Conservation (phyloP, 768 basidiomycete genomes). For the Candolleomyces aberdarensis region DNA sequence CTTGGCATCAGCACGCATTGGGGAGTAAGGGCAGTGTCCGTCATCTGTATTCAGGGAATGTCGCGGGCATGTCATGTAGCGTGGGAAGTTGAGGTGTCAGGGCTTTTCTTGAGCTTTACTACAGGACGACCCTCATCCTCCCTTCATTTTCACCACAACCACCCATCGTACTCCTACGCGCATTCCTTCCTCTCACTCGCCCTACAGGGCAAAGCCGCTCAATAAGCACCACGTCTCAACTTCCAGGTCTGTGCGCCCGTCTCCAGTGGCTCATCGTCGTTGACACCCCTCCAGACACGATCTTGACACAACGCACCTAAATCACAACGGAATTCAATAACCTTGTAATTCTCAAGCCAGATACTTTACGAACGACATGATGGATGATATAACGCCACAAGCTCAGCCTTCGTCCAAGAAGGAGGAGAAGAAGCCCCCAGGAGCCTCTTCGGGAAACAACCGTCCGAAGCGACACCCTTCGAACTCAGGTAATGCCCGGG, state of each 20-base stretch:
- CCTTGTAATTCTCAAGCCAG: constrained; percentile 39
- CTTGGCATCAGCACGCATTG: neutral
- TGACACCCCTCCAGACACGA: constrained; percentile 12
- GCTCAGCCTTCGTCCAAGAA: constrained; percentile 55
- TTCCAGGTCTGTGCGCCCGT: constrained; percentile 37
- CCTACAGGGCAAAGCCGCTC: constrained; percentile 86
- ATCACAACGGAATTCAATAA: constrained; percentile 48
- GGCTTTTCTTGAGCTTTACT: constrained; percentile 23
- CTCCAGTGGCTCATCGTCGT: constrained; percentile 4
- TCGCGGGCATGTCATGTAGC: constrained; percentile 7
- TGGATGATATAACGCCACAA: constrained; percentile 71
- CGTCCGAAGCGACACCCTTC: constrained; percentile 61
- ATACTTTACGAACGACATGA: constrained; percentile 83
- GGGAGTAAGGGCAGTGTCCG: neutral
- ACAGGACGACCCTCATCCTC: constrained; percentile 37
- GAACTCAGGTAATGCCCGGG: constrained; percentile 44
- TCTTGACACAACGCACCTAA: constrained; percentile 27
- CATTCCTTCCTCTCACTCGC: constrained; percentile 74
- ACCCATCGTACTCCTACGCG: constrained; percentile 39
- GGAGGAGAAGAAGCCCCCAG: constrained; percentile 66
- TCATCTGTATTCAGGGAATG: neutral
- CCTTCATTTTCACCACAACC: constrained; percentile 45
- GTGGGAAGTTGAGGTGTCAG: constrained; percentile 37
- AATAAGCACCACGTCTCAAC: constrained; percentile 36
- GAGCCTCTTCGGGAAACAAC: constrained; percentile 40